Conservation (phyloP, 306 rosid genomes). For the Rosa rugosa region DNA sequence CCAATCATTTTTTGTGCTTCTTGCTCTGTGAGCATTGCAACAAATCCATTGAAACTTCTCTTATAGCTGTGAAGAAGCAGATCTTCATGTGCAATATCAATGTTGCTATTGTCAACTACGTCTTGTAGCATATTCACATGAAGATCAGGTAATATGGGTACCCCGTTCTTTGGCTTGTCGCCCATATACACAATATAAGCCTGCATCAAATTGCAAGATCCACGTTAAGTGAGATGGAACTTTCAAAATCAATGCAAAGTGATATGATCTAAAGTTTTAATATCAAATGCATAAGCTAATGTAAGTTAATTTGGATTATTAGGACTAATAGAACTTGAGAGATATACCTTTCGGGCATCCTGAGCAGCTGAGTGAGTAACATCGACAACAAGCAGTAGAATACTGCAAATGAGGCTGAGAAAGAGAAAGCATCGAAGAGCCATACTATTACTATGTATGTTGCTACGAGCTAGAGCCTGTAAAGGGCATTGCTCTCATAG, state of each 20-base stretch:
- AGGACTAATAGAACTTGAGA: too few species aligned
- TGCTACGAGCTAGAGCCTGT: neutral
- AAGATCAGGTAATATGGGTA: neutral
- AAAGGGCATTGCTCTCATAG: neutral
- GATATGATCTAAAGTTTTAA: neutral
- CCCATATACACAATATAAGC: constrained; percentile 31
- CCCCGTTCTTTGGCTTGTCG: neutral
- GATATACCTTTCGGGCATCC: constrained; percentile 3
- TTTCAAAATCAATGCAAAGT: neutral
- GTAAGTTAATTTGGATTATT: neutral
- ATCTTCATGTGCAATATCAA: constrained; percentile 14
- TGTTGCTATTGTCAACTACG: neutral
- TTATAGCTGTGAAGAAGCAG: constrained; percentile 28
- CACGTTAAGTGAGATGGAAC: neutral
- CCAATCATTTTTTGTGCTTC: constrained; percentile 42
- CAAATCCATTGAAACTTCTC: constrained; percentile 48
- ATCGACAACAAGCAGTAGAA: neutral
- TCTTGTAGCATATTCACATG: neutral
- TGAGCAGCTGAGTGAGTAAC: constrained; percentile 8
- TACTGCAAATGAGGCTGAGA: neutral
- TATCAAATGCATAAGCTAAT: neutral
- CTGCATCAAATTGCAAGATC: neutral
- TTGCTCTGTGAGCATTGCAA: constrained; percentile 34
- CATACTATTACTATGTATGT: neutral
- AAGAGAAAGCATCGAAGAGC: constrained; percentile 9